Evolutionary conservation across 305 asterid genomes (phyloP), one percentile per base, ranked within the genome.

Genomic region (Fraxinus platypoda): DNA sequence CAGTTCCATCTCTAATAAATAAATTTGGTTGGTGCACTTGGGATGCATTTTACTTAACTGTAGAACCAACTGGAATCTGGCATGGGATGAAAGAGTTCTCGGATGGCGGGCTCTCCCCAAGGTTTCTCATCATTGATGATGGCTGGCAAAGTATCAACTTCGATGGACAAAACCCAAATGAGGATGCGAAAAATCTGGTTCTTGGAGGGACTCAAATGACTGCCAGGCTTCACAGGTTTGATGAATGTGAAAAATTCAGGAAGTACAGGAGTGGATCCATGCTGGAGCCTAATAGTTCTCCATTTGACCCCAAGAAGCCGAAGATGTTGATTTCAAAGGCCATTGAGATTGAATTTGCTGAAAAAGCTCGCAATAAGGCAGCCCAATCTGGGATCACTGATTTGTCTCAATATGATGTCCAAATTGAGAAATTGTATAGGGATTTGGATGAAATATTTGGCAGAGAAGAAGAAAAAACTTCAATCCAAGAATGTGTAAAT

Each of bases 21-120:
- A 91, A 86, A 30, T 91, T 91, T 77, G 94, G 94, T 52, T 94
- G 98, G 98, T 94, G 98, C 84, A 94, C 98, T 11, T 92, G 98
- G 98, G 98, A 92, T 54, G 97, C 98, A 1, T 94, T 94, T 81
- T 92, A 92, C 80, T 76, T 94, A 46, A 91, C 95, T 0, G 98
- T 94, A 21, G 97, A 94, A 75, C 98, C 98, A 3, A 92, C 91
- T 4, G 97, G 98, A 0, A 83, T 92, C 9, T 94, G 95, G 95
- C 85, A 88, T 8, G 98, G 94, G 0, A 91, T 92, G 11, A 88
- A 90, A 70, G 95, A 91, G 43, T 88, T 94, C 25, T 81, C 91
- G 0, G 90, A 85, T 4, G 93, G 94, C 0, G 97, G 94, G 3
- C 11, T 94, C 4, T 80, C 91, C 3, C 93, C 91, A 0, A 78